phyloP scores from a whole-genome alignment of 495 filamentous ascomycete genomes.

The Penicillium atrosanguineum region DNA sequence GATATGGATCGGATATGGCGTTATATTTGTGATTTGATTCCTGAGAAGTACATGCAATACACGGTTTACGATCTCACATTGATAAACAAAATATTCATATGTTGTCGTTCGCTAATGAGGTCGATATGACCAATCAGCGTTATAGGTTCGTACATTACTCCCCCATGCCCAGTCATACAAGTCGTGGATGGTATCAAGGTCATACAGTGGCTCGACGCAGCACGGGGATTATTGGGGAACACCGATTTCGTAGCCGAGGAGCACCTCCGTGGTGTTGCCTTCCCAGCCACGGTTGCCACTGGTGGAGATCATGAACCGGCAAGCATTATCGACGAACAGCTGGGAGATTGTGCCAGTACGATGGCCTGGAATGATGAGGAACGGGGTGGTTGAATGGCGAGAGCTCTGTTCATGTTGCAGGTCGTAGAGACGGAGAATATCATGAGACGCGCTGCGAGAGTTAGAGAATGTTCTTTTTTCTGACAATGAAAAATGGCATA shows the following conservation, averaged over 20 bases:
- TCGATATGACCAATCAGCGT: not conserved
- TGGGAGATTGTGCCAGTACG: constrained; percentile 85
- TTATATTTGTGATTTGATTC: constrained; percentile 2
- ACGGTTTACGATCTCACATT: not conserved
- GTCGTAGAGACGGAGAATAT: constrained; percentile 92
- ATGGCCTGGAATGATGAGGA: constrained; percentile 91
- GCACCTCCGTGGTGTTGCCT: constrained; percentile 83
- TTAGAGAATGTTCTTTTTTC: constrained; percentile 4
- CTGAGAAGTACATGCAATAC: not conserved
- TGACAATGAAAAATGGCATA: constrained; percentile 31
- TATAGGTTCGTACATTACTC: constrained; percentile 1
- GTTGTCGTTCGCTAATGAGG: not conserved
- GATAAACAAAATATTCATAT: not conserved
- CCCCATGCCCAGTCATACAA: constrained; percentile 1
- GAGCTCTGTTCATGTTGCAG: constrained; percentile 62
- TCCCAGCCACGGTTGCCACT: constrained; percentile 96
- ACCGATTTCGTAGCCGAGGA: constrained; percentile 91
- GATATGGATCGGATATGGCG: constrained; percentile 11
- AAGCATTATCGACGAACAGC: constrained; percentile 82
- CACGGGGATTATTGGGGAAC: constrained; percentile 33
- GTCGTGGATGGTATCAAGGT: constrained; percentile 3
- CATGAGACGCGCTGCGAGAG: constrained; percentile 71
- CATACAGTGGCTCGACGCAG: not conserved
- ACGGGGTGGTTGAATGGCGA: constrained; percentile 81
- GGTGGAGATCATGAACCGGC: constrained; percentile 84